A percentile compares a stretch with the other conserved stretches of the same genome.
Conservation (phyloP, 2,329 filamentous ascomycete species). For the Dactylonectria macrodidyma region DNA sequence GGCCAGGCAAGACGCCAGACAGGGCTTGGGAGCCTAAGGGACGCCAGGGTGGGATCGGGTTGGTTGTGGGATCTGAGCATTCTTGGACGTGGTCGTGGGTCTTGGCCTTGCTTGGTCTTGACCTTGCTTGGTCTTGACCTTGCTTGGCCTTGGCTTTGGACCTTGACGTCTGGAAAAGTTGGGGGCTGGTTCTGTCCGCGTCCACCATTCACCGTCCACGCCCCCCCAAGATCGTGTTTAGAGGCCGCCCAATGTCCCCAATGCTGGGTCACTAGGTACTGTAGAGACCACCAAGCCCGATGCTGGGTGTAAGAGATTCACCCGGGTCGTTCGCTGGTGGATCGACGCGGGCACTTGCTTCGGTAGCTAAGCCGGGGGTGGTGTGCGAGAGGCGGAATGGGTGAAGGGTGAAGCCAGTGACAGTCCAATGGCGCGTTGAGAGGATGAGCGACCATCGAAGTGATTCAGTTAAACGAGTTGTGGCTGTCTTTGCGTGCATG, state of each 20-base stretch:
- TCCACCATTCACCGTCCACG: neutral
- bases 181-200: conserved; percentile 3
- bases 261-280: too few relatives aligned
- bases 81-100: neutral
- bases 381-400: neutral
- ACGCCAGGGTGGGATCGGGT: conserved; percentile 19
- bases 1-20: conserved; percentile 13
- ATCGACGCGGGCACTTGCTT: conserved; percentile 30
- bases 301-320: too few relatives aligned
- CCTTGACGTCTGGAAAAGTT: neutral
- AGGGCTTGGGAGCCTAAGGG: conserved; percentile 2
- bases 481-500: neutral
- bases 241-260: too few relatives aligned
- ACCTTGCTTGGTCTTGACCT: neutral
- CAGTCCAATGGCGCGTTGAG: conserved; percentile 16
- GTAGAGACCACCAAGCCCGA: too few relatives aligned
- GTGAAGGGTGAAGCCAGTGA: conserved; percentile 17
- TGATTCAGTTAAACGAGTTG: neutral
- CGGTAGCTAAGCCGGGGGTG: conserved; percentile 13
- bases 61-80: conserved; percentile 14
- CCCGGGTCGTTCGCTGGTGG: conserved; percentile 9
- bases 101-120: conserved; percentile 4
- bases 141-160: neutral
- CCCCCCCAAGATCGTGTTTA: too few relatives aligned
- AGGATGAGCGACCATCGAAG: neutral